phyloP scores from a whole-genome alignment of 352 stramenopile species.

The Globisporangium iwayamae region DNA sequence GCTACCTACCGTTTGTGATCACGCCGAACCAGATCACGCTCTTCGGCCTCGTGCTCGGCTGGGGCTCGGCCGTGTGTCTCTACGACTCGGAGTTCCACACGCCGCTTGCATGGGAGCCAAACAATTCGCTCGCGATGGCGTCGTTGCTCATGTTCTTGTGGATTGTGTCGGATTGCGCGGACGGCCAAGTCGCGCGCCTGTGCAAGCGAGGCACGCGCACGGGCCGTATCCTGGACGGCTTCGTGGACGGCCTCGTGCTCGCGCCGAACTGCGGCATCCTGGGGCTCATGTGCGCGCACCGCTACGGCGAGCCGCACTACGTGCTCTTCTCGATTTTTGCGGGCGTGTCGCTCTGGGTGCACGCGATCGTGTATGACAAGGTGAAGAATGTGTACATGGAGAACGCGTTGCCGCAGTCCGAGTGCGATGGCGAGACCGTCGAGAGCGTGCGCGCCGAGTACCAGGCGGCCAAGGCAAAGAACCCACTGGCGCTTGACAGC shows the following conservation, averaged over 20 bases:
- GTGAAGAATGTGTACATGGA: slow-evolving; percentile 89
- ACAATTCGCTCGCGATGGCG: slow-evolving; percentile 47
- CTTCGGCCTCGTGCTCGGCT: slow-evolving; percentile 69
- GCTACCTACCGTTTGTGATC: slow-evolving; percentile 80
- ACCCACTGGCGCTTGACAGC: slow-evolving; percentile 57
- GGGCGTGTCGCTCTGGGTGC: slow-evolving; percentile 71
- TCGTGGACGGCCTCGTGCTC: slow-evolving; percentile 75
- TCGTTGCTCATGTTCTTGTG: slow-evolving; percentile 71
- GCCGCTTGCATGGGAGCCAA: slow-evolving; percentile 57
- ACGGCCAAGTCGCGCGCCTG: slow-evolving; percentile 76
- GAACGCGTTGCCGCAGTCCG: slow-evolving; percentile 70
- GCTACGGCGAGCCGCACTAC: slow-evolving; percentile 50
- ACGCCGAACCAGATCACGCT: slow-evolving; percentile 86
- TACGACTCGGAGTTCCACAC: slow-evolving; percentile 83
- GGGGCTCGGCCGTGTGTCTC: slow-evolving; percentile 59
- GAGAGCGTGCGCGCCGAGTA: slow-evolving; percentile 75
- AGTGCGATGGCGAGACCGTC: slow-evolving; percentile 79
- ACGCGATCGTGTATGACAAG: slow-evolving; percentile 84
- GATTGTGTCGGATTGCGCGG: slow-evolving; percentile 85
- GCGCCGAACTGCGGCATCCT: slow-evolving; percentile 69
- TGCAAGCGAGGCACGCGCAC: slow-evolving; percentile 81
- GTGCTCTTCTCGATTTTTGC: slow-evolving; percentile 47
- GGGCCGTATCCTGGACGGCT: slow-evolving; percentile 72
- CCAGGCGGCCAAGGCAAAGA: slow-evolving; percentile 56
- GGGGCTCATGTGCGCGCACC: slow-evolving; percentile 46